These are phyloP conservation scores for Coemansia sp. DNA, from an alignment of 192 early-diverging fungal species.

Conservation along the genomic window DNA sequence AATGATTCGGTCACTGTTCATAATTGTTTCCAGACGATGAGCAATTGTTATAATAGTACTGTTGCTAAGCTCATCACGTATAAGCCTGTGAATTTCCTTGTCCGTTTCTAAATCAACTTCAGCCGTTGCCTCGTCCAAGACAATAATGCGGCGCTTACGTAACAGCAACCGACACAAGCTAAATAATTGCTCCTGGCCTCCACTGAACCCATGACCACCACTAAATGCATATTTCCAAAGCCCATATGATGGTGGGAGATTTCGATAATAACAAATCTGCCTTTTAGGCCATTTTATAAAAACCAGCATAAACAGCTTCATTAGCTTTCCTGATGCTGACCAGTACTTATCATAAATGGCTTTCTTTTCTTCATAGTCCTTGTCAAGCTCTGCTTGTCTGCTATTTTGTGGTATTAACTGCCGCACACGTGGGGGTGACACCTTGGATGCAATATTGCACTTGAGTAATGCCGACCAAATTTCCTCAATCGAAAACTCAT, in stretches of 20 bases:
- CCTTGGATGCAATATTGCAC: constrained; percentile 5
- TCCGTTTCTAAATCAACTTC: constrained; percentile 46
- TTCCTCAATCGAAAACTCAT: constrained; percentile 63
- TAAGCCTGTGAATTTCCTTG: constrained; percentile 7
- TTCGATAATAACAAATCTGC: too few species aligned
- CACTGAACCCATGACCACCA: too few species aligned
- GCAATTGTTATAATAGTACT: constrained; percentile 58
- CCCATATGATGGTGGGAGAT: too few species aligned
- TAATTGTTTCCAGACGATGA: constrained; percentile 65
- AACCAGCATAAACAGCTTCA: too few species aligned
- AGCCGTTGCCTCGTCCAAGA: constrained; percentile 68
- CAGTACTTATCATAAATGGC: too few species aligned
- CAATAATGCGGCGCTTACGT: constrained; percentile 48
- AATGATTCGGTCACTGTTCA: constrained; percentile 65
- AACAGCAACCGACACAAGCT: constrained; percentile 32
- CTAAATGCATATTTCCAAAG: not conserved
- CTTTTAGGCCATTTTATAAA: too few species aligned
- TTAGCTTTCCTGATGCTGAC: too few species aligned
- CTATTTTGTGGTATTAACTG: too few species aligned
- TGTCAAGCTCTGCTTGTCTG: too few species aligned
- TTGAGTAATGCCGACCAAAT: constrained; percentile 64
- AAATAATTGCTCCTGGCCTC: too few species aligned
- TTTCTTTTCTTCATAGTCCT: too few species aligned
- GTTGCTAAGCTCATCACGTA: constrained; percentile 52
- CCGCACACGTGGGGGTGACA: not conserved